Evolutionary conservation across 768 basidiomycete genomes (phyloP), one percentile per base, ranked within the genome.

Genomic region (Pholiota conissans): DNA sequence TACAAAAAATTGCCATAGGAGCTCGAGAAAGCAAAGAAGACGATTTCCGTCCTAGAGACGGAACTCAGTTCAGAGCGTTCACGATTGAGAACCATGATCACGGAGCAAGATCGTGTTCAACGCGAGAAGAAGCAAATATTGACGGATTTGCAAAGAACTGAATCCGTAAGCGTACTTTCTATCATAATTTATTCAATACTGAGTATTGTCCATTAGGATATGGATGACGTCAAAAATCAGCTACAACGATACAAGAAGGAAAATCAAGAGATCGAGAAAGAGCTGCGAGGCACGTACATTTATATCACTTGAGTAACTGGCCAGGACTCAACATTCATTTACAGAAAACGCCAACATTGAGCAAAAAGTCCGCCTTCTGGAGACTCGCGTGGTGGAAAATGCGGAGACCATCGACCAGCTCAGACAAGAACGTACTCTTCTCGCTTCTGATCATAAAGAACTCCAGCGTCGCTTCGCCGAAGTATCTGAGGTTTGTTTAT

Each of bases 211-310:
- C 18, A 5, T 22, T 62, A 93, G 90, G 90, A 91, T 65, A 91
- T 93, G 83, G 84, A 88, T 24, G 89, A 87, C 50, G 82, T 93
- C 40, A 86, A 84, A 61, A 70, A 79, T 11, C 86, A 93, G 30
- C 69, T 93, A 6, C 83, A 86, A 42, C 79, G 77, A 55, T 75
- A 84, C 70, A 93, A 91, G 71, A 82, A 84, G 57, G 87, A 91
- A 64, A 93, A 88, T 61, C 79, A 84, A 24, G 83, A 84, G 18
- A 76, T 94, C 26, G 91, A 93, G 69, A 78, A 74, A 48, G 90
- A 93, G 57, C 77, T 93, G 42, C 81, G 89, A 73, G 79, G 91
- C 89, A 67, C 26, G 81, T 65, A 18, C 1, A 39, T 52, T 27
- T n/a, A 26, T 3, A 32, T 39, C 34, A 42, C 10, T 6, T 27